These are phyloP conservation scores for Nothophaeocryptopus gaeumannii DNA, from an alignment of 2,329 filamentous ascomycete genomes.

Conservation along the genomic window DNA sequence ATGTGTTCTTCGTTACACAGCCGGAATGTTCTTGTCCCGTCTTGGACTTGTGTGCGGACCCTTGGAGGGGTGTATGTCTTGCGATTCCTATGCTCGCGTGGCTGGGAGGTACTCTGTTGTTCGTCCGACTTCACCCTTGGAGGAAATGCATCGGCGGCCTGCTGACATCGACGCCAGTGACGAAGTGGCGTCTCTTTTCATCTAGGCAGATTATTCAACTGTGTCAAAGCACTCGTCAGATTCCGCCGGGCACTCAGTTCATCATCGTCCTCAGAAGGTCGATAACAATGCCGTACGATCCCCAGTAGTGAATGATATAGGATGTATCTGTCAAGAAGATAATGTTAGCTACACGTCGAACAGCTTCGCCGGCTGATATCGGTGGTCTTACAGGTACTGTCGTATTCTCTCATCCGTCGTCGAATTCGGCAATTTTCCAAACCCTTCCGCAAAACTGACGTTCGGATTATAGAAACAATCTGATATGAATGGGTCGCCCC, in stretches of 20 bases:
- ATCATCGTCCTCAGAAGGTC: slow-evolving; percentile 39
- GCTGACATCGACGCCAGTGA: background rate
- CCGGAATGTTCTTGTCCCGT: no score
- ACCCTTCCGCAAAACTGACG: slow-evolving; percentile 44
- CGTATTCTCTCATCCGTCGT: slow-evolving; percentile 36
- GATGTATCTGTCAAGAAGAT: slow-evolving; percentile 39
- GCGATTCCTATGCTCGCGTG: no score
- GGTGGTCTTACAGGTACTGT: slow-evolving; percentile 40
- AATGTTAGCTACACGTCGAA: background rate
- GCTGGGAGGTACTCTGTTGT: no score
- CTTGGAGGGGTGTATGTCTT: no score
- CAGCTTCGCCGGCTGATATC: background rate
- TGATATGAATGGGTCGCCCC: slow-evolving; percentile 57
- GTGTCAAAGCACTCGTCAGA: slow-evolving; percentile 28
- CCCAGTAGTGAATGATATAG: slow-evolving; percentile 43
- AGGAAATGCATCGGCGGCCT: no score
- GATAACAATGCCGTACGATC: slow-evolving; percentile 46
- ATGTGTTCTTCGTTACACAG: no score
- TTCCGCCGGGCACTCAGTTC: slow-evolving; percentile 45
- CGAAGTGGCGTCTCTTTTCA: background rate
- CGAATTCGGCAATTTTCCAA: slow-evolving; percentile 38
- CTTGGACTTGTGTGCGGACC: no score
- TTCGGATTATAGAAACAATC: slow-evolving; percentile 47
- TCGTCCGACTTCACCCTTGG: no score
- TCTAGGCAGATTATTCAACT: slow-evolving; percentile 13